These are phyloP conservation scores for Grigorovia jiainica DNA, from an alignment of 805 yeast species.

Conservation along the genomic window DNA sequence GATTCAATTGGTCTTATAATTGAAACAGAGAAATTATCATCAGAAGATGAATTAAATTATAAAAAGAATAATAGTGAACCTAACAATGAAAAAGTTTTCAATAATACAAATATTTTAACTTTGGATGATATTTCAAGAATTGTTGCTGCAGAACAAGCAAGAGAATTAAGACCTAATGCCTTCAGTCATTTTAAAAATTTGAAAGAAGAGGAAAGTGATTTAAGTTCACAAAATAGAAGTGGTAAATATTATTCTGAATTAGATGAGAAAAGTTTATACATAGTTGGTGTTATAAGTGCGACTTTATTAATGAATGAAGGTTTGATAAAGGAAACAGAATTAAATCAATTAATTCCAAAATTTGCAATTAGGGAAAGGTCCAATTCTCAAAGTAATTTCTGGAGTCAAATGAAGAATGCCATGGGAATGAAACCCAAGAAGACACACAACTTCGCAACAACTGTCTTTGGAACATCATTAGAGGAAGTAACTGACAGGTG, in stretches of 20 bases:
- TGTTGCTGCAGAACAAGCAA: slow-evolving; percentile 93
- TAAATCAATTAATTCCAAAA: slow-evolving; percentile 2
- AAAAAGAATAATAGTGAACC: slow-evolving; percentile 42
- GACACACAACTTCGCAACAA: slow-evolving; percentile 12
- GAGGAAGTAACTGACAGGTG: slow-evolving; percentile 53
- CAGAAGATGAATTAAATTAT: slow-evolving; percentile 22
- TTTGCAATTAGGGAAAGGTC: not conserved
- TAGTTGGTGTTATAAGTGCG: slow-evolving; percentile 46
- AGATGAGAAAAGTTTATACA: slow-evolving; percentile 34
- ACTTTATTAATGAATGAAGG: slow-evolving; percentile 24
- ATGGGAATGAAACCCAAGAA: slow-evolving; percentile 22
- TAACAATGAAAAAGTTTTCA: slow-evolving; percentile 35
- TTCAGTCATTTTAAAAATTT: slow-evolving; percentile 62
- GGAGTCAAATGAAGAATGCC: slow-evolving; percentile 23
- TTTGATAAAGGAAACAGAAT: slow-evolving; percentile 9
- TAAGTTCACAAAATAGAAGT: slow-evolving; percentile 18
- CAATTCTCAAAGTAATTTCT: slow-evolving; percentile 11
- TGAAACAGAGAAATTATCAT: slow-evolving; percentile 14
- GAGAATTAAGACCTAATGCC: slow-evolving; percentile 88
- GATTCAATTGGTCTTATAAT: slow-evolving; percentile 26
- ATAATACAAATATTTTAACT: slow-evolving; percentile 77
- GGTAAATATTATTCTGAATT: slow-evolving; percentile 53
- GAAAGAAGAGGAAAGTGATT: slow-evolving; percentile 19
- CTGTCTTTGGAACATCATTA: slow-evolving; percentile 74
- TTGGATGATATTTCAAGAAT: slow-evolving; percentile 94